phyloP scores from a whole-genome alignment of 306 rosid genomes.

The Cucurbita moschata region DNA sequence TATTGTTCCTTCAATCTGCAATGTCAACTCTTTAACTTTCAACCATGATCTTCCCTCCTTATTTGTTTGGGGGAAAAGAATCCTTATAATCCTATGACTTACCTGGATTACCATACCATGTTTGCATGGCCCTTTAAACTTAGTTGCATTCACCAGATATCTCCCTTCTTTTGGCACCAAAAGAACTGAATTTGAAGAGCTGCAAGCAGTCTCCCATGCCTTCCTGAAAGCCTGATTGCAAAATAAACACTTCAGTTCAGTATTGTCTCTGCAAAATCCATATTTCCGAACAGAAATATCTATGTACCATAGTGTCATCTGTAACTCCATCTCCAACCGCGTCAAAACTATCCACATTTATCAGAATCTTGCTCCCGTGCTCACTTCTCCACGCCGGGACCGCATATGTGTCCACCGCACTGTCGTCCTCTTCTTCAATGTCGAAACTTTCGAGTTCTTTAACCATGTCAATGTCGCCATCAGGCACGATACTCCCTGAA shows the following conservation, averaged over 20 bases:
- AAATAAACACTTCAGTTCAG: slow-evolving; percentile 22
- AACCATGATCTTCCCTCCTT: neutral
- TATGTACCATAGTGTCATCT: slow-evolving; percentile 67
- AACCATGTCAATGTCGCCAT: slow-evolving; percentile 23
- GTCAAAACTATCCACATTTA: slow-evolving; percentile 62
- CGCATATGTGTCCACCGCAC: slow-evolving; percentile 21
- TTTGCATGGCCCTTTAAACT: slow-evolving; percentile 66
- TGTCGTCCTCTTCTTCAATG: slow-evolving; percentile 34
- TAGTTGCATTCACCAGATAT: slow-evolving; percentile 77
- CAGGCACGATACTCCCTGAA: slow-evolving; percentile 33
- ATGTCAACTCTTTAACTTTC: neutral
- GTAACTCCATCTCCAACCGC: slow-evolving; percentile 86
- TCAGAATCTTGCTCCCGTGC: slow-evolving; percentile 69
- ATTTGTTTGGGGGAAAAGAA: neutral
- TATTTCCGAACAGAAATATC: neutral
- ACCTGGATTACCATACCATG: slow-evolving; percentile 63
- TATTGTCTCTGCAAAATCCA: neutral
- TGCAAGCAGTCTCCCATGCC: slow-evolving; percentile 82
- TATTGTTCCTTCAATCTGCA: slow-evolving; percentile 80
- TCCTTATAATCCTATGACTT: slow-evolving; percentile 18
- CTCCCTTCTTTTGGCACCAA: slow-evolving; percentile 59
- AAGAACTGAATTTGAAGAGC: slow-evolving; percentile 53
- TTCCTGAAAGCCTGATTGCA: slow-evolving; percentile 53
- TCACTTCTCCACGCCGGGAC: slow-evolving; percentile 67
- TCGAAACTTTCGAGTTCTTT: slow-evolving; percentile 40